These are phyloP conservation scores for Tricladium varicosporioides DNA, from an alignment of 2,329 filamentous ascomycete genomes.

Conservation along the genomic window DNA sequence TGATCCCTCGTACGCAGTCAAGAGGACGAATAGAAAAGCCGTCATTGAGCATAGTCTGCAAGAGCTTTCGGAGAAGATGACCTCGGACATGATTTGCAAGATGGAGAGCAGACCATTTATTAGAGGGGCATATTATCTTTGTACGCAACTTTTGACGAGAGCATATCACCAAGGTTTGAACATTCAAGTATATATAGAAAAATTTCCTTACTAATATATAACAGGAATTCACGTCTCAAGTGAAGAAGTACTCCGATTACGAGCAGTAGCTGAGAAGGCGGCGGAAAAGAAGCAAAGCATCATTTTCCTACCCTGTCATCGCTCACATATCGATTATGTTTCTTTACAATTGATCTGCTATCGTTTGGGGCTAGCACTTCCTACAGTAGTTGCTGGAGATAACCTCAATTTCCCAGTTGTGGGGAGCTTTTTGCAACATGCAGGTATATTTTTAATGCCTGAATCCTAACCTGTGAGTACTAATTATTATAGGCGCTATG, in stretches of 20 bases:
- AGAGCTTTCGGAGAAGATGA: slow-evolving; percentile 81
- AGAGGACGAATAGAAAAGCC: slow-evolving; percentile 53
- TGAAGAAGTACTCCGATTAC: slow-evolving; percentile 82
- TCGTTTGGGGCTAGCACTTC: slow-evolving; percentile 81
- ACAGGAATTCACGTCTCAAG: slow-evolving; percentile 85
- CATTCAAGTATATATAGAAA: background rate
- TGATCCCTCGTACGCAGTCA: slow-evolving; percentile 52
- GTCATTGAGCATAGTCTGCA: slow-evolving; percentile 72
- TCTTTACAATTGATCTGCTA: slow-evolving; percentile 95
- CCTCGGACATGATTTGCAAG: slow-evolving; percentile 97
- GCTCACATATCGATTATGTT: slow-evolving; percentile 95
- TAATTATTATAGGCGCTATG: slow-evolving; percentile 65
- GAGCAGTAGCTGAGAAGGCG: slow-evolving; percentile 79
- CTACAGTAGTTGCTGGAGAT: slow-evolving; percentile 90
- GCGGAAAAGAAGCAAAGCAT: slow-evolving; percentile 89
- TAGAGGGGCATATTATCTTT: slow-evolving; percentile 83
- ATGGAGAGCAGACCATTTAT: slow-evolving; percentile 96
- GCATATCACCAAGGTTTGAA: slow-evolving; percentile 83
- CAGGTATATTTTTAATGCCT: slow-evolving; percentile 50
- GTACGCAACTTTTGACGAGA: slow-evolving; percentile 82
- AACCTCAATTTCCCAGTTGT: slow-evolving; percentile 94
- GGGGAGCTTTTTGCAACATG: slow-evolving; percentile 87
- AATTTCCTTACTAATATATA: background rate
- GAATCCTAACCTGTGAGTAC: background rate
- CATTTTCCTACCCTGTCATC: slow-evolving; percentile 91